phyloP scores from a whole-genome alignment of 192 early-diverging fungal genomes.

The Phycomyces nitens region DNA sequence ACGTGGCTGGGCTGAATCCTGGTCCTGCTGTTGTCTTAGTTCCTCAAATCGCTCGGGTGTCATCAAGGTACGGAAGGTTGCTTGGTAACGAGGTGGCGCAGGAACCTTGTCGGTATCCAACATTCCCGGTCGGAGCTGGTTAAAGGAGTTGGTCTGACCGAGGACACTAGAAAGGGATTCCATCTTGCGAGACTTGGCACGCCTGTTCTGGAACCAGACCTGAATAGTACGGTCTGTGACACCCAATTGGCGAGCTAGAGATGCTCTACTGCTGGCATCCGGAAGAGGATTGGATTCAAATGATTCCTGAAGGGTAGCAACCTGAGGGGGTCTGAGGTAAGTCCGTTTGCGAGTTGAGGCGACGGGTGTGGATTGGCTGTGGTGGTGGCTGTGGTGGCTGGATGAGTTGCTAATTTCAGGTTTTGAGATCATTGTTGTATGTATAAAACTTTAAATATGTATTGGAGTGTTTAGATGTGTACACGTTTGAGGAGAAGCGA shows the following conservation, averaged over 20 bases:
- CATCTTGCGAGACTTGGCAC: constrained; percentile 71
- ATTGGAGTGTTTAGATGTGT: background rate
- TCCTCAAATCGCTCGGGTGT: constrained; percentile 43
- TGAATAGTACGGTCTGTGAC: constrained; percentile 72
- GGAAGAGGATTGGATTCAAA: constrained; percentile 67
- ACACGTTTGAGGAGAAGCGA: background rate
- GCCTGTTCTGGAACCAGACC: constrained; percentile 84
- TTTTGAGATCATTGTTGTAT: too few relatives aligned
- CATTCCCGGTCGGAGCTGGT: constrained; percentile 2
- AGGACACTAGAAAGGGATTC: constrained; percentile 5
- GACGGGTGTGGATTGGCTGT: background rate
- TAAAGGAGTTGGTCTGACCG: constrained; percentile 13
- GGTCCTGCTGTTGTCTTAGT: constrained; percentile 27
- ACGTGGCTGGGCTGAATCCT: background rate
- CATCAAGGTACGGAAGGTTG: constrained; percentile 28
- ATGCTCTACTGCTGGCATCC: constrained; percentile 55
- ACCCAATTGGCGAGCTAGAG: constrained; percentile 58
- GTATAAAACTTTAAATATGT: too few relatives aligned
- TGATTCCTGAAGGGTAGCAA: constrained; percentile 64
- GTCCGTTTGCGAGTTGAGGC: constrained; percentile 44
- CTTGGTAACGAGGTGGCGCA: constrained; percentile 18
- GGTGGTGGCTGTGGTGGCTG: constrained; percentile 5
- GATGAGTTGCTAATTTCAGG: background rate
- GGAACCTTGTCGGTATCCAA: background rate
- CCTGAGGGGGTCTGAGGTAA: constrained; percentile 59